Evolutionary conservation across 1,139 yeast genomes (phyloP).

Genomic region (Blastobotrys proliferans): DNA sequence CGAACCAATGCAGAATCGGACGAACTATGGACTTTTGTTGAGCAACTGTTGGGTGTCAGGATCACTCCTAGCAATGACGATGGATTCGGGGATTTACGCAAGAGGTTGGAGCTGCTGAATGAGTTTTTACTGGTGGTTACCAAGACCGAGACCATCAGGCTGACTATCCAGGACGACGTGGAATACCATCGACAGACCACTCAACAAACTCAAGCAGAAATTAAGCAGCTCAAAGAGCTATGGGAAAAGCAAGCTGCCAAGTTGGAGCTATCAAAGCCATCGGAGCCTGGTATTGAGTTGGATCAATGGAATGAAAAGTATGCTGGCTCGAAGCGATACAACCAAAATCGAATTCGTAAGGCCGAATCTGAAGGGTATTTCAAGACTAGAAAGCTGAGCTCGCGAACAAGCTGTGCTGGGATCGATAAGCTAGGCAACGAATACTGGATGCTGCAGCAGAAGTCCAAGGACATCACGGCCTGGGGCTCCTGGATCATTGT

Average conservation of each 20-base stretch:
- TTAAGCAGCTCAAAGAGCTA: constrained; percentile 24
- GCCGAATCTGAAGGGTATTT: constrained; percentile 28
- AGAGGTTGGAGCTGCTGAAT: constrained; percentile 24
- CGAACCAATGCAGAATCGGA: constrained; percentile 30
- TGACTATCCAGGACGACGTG: constrained; percentile 31
- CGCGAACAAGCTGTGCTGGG: constrained; percentile 35
- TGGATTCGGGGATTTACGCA: constrained; percentile 13
- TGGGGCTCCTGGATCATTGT: constrained; percentile 36
- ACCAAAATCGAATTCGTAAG: constrained; percentile 24
- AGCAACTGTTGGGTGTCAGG: constrained; percentile 23
- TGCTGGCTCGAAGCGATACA: constrained; percentile 24
- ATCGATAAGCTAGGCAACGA: constrained; percentile 34
- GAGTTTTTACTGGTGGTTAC: constrained; percentile 29
- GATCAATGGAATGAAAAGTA: constrained; percentile 25
- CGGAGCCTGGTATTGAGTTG: constrained; percentile 13
- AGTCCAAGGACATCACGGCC: constrained; percentile 25
- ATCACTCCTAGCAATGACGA: not conserved
- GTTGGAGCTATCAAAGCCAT: constrained; percentile 25
- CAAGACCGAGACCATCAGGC: constrained; percentile 34
- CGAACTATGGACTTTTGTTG: constrained; percentile 30
- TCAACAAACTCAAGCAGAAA: constrained; percentile 25
- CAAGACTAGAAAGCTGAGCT: constrained; percentile 28
- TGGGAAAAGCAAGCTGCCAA: constrained; percentile 29
- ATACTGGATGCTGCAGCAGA: constrained; percentile 39
- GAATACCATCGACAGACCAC: constrained; percentile 28